These are phyloP conservation scores for Paratrimastix pyriformis DNA, from an alignment of 78 protist genomes.

Conservation along the genomic window DNA sequence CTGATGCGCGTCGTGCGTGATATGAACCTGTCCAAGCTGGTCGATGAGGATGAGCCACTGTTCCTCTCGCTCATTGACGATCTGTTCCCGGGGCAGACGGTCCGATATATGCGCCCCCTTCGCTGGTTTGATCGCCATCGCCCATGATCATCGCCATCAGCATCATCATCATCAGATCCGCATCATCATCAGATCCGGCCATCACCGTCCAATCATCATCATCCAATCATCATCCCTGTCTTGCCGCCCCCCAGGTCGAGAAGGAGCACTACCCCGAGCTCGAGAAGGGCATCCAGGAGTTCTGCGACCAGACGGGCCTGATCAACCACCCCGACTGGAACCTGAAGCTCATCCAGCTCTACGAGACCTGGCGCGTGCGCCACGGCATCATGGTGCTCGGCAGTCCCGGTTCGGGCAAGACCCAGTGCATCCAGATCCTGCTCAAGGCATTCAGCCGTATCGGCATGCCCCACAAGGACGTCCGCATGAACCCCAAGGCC, in stretches of 20 bases:
- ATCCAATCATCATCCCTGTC: no score
- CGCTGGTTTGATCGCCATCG: no score
- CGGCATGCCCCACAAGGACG: slow-evolving; percentile 32
- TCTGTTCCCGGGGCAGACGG: slow-evolving; percentile 75
- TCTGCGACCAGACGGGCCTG: slow-evolving; percentile 17
- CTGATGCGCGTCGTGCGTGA: slow-evolving; percentile 66
- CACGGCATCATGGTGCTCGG: slow-evolving; percentile 75
- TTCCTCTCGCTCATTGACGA: slow-evolving; percentile 66
- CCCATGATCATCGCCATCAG: no score
- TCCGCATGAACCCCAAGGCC: slow-evolving; percentile 79
- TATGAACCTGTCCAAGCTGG: slow-evolving; percentile 78
- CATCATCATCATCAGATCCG: no score
- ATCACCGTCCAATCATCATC: no score
- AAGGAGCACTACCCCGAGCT: slow-evolving; percentile 27
- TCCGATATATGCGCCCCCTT: no score
- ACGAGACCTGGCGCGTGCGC: slow-evolving; percentile 60
- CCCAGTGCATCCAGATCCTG: slow-evolving; percentile 28
- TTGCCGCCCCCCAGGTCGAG: slow-evolving; percentile 10
- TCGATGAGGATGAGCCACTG: slow-evolving; percentile 68
- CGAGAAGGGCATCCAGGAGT: slow-evolving; percentile 28
- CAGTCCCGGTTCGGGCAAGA: slow-evolving; percentile 54
- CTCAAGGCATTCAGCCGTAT: slow-evolving; percentile 19
- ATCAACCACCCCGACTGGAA: slow-evolving; percentile 32
- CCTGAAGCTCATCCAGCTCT: slow-evolving; percentile 56
- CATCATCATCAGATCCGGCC: no score